Conservation (phyloP, 2,329 filamentous ascomycete species). For the Trichoderma asperellum region DNA sequence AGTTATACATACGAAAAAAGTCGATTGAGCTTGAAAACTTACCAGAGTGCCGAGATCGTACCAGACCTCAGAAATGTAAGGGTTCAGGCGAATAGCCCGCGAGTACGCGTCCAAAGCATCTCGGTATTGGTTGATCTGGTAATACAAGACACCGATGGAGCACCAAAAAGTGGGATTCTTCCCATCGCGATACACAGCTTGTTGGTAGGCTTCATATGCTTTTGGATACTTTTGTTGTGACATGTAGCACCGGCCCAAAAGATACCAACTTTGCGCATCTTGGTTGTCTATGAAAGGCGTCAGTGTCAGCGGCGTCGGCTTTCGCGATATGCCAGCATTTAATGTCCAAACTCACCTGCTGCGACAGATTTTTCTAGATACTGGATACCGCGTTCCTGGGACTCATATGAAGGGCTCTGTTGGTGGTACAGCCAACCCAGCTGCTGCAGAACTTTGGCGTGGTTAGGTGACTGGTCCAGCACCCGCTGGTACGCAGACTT, state of each 20-base stretch:
- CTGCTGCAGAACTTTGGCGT: conserved; percentile 97
- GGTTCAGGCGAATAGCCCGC: conserved; percentile 92
- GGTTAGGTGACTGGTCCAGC: conserved; percentile 89
- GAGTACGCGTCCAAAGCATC: conserved; percentile 98
- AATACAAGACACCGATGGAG: conserved; percentile 97
- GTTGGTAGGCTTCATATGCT: conserved; percentile 97
- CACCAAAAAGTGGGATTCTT: conserved; percentile 99
- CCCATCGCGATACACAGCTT: conserved; percentile 96
- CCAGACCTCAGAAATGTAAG: conserved; percentile 99
- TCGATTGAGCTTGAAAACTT: conserved; percentile 48
- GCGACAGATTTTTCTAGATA: conserved; percentile 96
- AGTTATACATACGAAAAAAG: neutral
- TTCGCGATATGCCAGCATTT: neutral
- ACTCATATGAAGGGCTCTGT: conserved; percentile 86
- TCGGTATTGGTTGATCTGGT: conserved; percentile 99
- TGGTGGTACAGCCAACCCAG: conserved; percentile 98
- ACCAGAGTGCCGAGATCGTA: conserved; percentile 96
- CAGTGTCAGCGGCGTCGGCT: conserved; percentile 36
- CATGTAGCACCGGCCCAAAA: conserved; percentile 98
- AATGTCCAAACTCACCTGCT: conserved; percentile 66
- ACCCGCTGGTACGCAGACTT: conserved; percentile 92
- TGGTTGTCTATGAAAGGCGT: conserved; percentile 68
- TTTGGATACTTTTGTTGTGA: conserved; percentile 98
- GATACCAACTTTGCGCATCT: conserved; percentile 98
- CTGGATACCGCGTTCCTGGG: conserved; percentile 94